phyloP scores from a whole-genome alignment of 2,329 filamentous ascomycete genomes.

The Phialocephala sp. region DNA sequence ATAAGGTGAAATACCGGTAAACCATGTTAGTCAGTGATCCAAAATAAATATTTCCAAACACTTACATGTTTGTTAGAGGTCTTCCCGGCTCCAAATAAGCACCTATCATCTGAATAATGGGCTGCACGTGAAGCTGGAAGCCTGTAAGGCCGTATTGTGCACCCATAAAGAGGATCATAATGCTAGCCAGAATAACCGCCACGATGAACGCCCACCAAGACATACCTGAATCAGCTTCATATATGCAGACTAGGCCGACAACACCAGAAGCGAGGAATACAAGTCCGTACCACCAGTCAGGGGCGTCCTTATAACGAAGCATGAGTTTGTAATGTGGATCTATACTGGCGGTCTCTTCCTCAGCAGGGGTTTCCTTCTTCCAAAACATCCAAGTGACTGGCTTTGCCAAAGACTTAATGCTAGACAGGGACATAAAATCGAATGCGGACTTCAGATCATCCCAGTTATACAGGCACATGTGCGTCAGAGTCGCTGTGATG shows the following conservation, averaged over 20 bases:
- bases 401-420: conserved; percentile 20
- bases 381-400: conserved; percentile 30
- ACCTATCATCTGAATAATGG: conserved; percentile 53
- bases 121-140: conserved; percentile 52
- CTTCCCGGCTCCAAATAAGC: conserved; percentile 58
- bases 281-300: conserved; percentile 61
- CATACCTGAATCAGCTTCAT: conserved; percentile 24
- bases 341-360: conserved; percentile 28
- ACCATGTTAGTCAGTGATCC: conserved; percentile 6
- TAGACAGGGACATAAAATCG: conserved; percentile 22
- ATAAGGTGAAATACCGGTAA: conserved; percentile 70
- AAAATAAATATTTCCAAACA: not conserved
- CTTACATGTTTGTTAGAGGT: conserved; percentile 71
- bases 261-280: conserved; percentile 55
- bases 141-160: conserved; percentile 53
- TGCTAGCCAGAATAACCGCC: conserved; percentile 37
- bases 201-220: conserved; percentile 41
- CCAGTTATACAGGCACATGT: conserved; percentile 47
- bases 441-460: conserved; percentile 47
- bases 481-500: conserved; percentile 51
- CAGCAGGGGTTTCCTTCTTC: conserved; percentile 13
- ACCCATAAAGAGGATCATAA: conserved; percentile 36
- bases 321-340: conserved; percentile 61
- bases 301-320: conserved; percentile 58
- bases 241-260: conserved; percentile 39